Conservation (phyloP, 106 monocot genomes). For the Allium cepa region DNA sequence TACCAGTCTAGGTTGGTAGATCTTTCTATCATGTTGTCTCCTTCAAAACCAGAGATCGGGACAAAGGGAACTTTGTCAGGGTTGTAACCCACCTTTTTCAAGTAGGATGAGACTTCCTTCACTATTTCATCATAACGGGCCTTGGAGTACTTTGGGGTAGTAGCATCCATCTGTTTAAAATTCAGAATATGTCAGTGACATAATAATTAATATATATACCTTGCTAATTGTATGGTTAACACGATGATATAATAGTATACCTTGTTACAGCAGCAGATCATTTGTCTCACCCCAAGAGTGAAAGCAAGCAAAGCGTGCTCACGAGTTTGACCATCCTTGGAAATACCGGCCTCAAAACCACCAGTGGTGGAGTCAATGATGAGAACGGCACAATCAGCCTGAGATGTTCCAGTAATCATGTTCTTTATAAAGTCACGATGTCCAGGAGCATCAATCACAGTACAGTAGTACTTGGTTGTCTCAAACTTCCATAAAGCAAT, state of each 20-base stretch:
- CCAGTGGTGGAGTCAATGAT: slow-evolving; percentile 36
- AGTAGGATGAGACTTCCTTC: slow-evolving; percentile 65
- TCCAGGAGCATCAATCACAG: slow-evolving; percentile 39
- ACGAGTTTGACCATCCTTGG: slow-evolving; percentile 37
- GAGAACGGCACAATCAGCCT: slow-evolving; percentile 32
- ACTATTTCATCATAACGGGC: slow-evolving; percentile 58
- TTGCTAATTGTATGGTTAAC: too few relatives aligned
- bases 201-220: too few relatives aligned
- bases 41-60: slow-evolving; percentile 38
- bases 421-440: slow-evolving; percentile 41
- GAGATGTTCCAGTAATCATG: slow-evolving; percentile 38
- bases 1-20: slow-evolving; percentile 71
- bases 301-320: slow-evolving; percentile 36
- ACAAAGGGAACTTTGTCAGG: slow-evolving; percentile 48
- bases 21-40: slow-evolving; percentile 63
- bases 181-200: too few relatives aligned
- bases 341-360: slow-evolving; percentile 39
- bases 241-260: background rate
- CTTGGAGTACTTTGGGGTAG: slow-evolving; percentile 49
- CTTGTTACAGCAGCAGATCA: slow-evolving; percentile 46
- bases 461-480: slow-evolving; percentile 32
- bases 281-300: slow-evolving; percentile 36
- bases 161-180: slow-evolving; percentile 47
- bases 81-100: slow-evolving; percentile 64
- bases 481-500: slow-evolving; percentile 37